phyloP scores from a whole-genome alignment of 2,329 filamentous ascomycete genomes.

The Bisporella sp. region DNA sequence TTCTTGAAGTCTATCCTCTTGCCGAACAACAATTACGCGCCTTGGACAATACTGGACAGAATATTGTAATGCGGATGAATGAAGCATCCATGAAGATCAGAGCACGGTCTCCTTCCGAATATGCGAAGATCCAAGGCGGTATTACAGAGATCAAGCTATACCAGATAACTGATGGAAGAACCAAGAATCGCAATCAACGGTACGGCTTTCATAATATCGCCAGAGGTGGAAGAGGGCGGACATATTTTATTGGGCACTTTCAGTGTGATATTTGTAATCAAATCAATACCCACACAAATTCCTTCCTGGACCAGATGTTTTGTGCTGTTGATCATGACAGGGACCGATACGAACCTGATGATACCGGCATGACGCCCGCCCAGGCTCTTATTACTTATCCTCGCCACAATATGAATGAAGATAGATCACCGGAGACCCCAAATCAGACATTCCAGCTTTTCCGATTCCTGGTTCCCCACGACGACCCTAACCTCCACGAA shows the following conservation, averaged over 20 bases:
- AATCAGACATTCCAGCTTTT: conserved; percentile 13
- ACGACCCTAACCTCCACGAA: conserved; percentile 10
- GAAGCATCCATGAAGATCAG: conserved; percentile 11
- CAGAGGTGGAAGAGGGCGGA: conserved; percentile 11
- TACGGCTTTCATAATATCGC: conserved; percentile 20
- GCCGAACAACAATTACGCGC: conserved; percentile 15
- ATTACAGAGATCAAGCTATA: conserved; percentile 13
- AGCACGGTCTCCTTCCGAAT: conserved; percentile 7
- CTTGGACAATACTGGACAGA: conserved; percentile 14
- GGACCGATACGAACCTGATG: conserved; percentile 14
- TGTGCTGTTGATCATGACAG: conserved; percentile 12
- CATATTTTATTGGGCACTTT: conserved; percentile 6
- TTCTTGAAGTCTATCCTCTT: conserved; percentile 15
- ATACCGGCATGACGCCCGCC: conserved; percentile 15
- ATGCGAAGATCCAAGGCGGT: conserved; percentile 12
- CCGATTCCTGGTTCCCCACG: conserved; percentile 7
- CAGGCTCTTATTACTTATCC: conserved; percentile 12
- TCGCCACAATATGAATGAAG: conserved; percentile 9
- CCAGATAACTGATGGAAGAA: too few species aligned
- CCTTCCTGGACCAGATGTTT: conserved; percentile 14
- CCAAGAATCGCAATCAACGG: neutral
- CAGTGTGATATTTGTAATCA: conserved; percentile 15
- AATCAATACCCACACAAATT: conserved; percentile 12
- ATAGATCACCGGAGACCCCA: conserved; percentile 9
- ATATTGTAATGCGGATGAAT: conserved; percentile 14